Evolutionary conservation across 1,284 basidiomycete genomes (phyloP).

Genomic region (Puccinia horiana): DNA sequence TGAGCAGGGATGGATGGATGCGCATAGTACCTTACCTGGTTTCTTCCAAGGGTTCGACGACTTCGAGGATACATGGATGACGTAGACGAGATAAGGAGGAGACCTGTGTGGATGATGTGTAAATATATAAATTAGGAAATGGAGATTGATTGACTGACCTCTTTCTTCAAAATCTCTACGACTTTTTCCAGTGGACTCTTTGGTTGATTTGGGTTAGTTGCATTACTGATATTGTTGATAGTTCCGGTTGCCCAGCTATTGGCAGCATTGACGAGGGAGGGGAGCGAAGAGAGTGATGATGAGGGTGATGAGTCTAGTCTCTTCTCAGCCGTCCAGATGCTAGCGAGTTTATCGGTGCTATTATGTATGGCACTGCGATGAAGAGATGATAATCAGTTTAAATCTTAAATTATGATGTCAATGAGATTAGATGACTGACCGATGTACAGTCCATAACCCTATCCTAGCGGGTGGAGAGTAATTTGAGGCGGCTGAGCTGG

Average conservation of each 20-base stretch:
- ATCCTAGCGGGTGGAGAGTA: slow-evolving; percentile 24
- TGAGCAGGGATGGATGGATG: background rate
- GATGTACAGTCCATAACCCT: slow-evolving; percentile 37
- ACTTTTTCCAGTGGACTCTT: slow-evolving; percentile 41
- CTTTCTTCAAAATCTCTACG: slow-evolving; percentile 37
- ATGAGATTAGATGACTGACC: slow-evolving; percentile 13
- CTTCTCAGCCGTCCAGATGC: slow-evolving; percentile 46
- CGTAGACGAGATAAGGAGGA: slow-evolving; percentile 79
- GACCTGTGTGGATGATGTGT: slow-evolving; percentile 64
- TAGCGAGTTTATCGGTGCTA: slow-evolving; percentile 42
- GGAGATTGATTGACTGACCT: slow-evolving; percentile 20
- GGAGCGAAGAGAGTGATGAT: slow-evolving; percentile 23
- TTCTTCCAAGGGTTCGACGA: slow-evolving; percentile 97
- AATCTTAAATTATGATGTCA: too few relatives aligned
- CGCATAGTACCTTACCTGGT: slow-evolving; percentile 68
- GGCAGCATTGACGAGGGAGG: slow-evolving; percentile 11
- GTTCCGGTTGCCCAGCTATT: slow-evolving; percentile 23
- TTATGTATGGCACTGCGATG: slow-evolving; percentile 31
- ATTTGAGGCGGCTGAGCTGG: slow-evolving; percentile 14
- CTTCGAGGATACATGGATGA: slow-evolving; percentile 94
- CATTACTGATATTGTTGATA: background rate
- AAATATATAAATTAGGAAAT: background rate
- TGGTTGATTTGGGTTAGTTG: slow-evolving; percentile 22
- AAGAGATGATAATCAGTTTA: background rate
- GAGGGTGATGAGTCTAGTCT: slow-evolving; percentile 34